Evolutionary conservation across 352 stramenopile species (phyloP).

Genomic region (Phytopythium delawarense): DNA sequence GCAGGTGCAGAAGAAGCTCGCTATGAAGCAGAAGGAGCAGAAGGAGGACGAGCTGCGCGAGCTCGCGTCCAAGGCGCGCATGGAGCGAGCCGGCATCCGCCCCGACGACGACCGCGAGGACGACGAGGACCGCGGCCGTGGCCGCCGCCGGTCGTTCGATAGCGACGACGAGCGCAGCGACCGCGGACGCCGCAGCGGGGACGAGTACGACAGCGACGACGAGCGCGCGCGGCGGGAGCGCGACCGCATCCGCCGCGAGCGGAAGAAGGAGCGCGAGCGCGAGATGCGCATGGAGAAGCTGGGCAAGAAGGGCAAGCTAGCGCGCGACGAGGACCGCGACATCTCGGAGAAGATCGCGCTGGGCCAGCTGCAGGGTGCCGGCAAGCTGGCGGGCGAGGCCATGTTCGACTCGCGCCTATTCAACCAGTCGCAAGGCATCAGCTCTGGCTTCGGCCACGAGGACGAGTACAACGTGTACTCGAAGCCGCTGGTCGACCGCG

Average conservation of each 20-base stretch:
- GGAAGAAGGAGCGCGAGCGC: conserved; percentile 93
- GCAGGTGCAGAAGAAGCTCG: conserved; percentile 83
- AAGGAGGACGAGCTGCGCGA: conserved; percentile 96
- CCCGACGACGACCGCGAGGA: conserved; percentile 28
- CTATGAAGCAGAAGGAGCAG: conserved; percentile 92
- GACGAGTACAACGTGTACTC: conserved; percentile 99
- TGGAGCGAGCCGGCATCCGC: conserved; percentile 85
- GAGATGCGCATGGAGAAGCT: conserved; percentile 95
- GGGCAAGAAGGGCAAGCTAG: conserved; percentile 86
- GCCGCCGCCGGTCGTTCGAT: conserved; percentile 15
- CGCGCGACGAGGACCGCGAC: conserved; percentile 95
- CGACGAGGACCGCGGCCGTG: conserved; percentile 14
- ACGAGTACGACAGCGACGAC: conserved; percentile 27
- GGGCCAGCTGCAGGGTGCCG: conserved; percentile 91
- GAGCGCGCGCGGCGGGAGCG: conserved; percentile 47
- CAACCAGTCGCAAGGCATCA: conserved; percentile 96
- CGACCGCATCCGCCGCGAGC: conserved; percentile 84
- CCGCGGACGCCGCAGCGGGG: conserved; percentile 11
- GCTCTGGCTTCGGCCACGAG: conserved; percentile 94
- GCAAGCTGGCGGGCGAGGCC: conserved; percentile 75
- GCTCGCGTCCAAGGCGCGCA: conserved; percentile 90
- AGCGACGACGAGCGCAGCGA: conserved; percentile 14
- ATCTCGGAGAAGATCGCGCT: conserved; percentile 99
- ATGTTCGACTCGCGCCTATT: conserved; percentile 98
- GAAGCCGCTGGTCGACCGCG: conserved; percentile 94